These are phyloP conservation scores for Onygenales sp. DNA, from an alignment of 2,329 filamentous ascomycete genomes.

Conservation along the genomic window DNA sequence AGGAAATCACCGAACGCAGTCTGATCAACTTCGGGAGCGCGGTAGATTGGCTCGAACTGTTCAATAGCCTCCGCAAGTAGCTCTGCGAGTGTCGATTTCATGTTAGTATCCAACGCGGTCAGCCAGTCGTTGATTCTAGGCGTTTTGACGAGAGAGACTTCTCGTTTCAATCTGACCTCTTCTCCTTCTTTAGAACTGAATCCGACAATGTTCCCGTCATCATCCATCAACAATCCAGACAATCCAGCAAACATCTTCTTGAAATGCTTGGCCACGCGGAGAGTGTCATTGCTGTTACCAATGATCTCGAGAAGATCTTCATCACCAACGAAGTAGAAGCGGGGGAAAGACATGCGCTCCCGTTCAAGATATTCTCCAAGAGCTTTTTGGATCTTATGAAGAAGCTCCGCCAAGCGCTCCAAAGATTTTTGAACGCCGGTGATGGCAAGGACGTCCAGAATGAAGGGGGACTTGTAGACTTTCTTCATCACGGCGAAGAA, in stretches of 20 bases:
- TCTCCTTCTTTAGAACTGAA: constrained; percentile 96
- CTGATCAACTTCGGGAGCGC: constrained; percentile 59
- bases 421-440: constrained; percentile 92
- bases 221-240: constrained; percentile 81
- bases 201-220: constrained; percentile 79
- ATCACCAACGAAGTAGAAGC: constrained; percentile 99
- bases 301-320: constrained; percentile 98
- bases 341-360: constrained; percentile 91
- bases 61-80: constrained; percentile 77
- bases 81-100: constrained; percentile 91
- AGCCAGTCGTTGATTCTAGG: constrained; percentile 99
- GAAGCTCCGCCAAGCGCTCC: constrained; percentile 86
- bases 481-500: constrained; percentile 99
- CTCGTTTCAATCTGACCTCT: constrained; percentile 73
- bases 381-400: constrained; percentile 99
- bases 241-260: constrained; percentile 99
- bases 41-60: constrained; percentile 70
- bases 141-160: constrained; percentile 85
- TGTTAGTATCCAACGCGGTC: constrained; percentile 79
- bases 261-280: constrained; percentile 95
- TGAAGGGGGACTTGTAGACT: constrained; percentile 90
- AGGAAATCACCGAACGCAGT: constrained; percentile 71
- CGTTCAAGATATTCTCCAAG: constrained; percentile 97
- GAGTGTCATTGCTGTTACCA: constrained; percentile 94
- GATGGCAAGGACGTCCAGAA: constrained; percentile 92